Evolutionary conservation across 169 alveolate species (phyloP).

Genomic region (Plasmodium inui): DNA sequence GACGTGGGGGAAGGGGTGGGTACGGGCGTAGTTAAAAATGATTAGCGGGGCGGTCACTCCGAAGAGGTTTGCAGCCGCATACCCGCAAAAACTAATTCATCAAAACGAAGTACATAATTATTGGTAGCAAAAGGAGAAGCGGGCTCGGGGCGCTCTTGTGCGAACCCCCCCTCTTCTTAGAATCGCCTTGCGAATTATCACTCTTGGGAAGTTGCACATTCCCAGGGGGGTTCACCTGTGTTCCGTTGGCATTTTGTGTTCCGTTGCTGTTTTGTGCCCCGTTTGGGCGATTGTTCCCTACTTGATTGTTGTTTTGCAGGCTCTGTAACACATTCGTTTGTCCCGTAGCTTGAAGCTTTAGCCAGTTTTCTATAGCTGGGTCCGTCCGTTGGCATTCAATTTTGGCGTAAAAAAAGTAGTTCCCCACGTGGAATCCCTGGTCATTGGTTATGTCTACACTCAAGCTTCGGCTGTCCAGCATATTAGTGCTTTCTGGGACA

Average conservation of each 20-base stretch:
- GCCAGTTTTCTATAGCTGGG: conserved; percentile 30
- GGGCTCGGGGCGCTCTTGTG: not conserved
- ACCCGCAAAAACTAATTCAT: not conserved
- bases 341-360: not conserved
- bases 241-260: not conserved
- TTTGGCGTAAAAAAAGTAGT: conserved; percentile 61
- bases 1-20: not conserved
- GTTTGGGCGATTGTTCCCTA: not conserved
- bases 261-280: not conserved
- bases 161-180: not conserved
- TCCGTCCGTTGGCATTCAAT: conserved; percentile 57
- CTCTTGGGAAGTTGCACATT: not conserved
- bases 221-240: not conserved
- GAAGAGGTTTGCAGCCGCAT: not conserved
- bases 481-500: conserved; percentile 19
- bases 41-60: not conserved
- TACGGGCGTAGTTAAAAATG: not conserved
- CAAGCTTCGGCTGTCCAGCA: conserved; percentile 19
- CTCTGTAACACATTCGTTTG: conserved; percentile 17
- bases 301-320: not conserved
- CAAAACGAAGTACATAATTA: not conserved
- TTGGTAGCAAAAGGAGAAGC: not conserved
- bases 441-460: conserved; percentile 38
- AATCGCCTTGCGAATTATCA: not conserved
- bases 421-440: conserved; percentile 22